Percentiles rank a stretch among this genome's conserved stretches.
These are phyloP conservation scores for Solanum clarkiae DNA, from an alignment of 257 asterid species.

Conservation along the genomic window DNA sequence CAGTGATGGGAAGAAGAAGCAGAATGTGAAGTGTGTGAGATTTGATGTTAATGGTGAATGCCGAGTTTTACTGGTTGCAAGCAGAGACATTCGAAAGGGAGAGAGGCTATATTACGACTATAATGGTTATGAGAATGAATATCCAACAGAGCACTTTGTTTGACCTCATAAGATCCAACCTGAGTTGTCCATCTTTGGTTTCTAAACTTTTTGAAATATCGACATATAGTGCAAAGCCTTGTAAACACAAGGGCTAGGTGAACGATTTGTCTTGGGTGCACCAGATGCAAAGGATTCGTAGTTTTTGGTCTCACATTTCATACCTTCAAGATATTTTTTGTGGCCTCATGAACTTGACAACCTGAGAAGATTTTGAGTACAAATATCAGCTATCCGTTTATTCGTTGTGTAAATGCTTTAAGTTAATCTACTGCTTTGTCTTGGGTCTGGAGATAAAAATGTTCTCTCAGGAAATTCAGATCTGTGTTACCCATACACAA, in stretches of 20 bases:
- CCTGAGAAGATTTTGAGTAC: background rate
- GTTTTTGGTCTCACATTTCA: background rate
- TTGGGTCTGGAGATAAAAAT: background rate
- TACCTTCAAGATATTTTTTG: background rate
- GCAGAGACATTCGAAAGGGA: slow-evolving; percentile 69
- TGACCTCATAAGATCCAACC: slow-evolving; percentile 11
- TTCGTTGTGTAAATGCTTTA: background rate
- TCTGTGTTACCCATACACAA: background rate
- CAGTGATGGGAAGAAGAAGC: slow-evolving; percentile 90
- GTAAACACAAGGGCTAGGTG: background rate
- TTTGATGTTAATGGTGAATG: slow-evolving; percentile 65
- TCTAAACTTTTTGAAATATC: background rate
- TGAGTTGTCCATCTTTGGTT: background rate
- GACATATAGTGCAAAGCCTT: background rate
- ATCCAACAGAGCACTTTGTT: slow-evolving; percentile 86
- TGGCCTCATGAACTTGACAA: background rate
- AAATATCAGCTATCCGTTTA: background rate
- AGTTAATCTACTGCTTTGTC: background rate
- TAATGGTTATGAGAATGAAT: slow-evolving; percentile 80
- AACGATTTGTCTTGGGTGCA: background rate
- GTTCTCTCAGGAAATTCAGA: background rate
- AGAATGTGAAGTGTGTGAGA: slow-evolving; percentile 75
- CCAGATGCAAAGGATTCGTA: background rate
- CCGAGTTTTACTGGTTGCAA: slow-evolving; percentile 64
- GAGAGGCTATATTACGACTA: slow-evolving; percentile 84